Evolutionary conservation across 768 basidiomycete species (phyloP).

Genomic region (Mycena kentingensis): DNA sequence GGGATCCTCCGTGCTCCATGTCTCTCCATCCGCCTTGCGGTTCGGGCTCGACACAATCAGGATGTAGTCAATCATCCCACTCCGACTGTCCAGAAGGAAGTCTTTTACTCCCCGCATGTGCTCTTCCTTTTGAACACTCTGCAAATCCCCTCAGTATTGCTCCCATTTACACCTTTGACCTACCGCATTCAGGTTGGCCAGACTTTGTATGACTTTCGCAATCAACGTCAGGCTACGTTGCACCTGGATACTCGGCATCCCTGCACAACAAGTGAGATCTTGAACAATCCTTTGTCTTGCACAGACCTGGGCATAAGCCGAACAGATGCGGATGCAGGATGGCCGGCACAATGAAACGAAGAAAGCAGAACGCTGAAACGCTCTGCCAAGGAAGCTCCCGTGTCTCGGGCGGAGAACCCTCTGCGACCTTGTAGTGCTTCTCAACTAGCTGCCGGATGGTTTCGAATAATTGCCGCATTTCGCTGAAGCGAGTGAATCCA

Average conservation of each 20-base stretch:
- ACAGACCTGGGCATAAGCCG: conserved; percentile 70
- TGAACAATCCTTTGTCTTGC: neutral
- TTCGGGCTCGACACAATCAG: conserved; percentile 64
- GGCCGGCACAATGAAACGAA: conserved; percentile 88
- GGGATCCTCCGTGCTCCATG: conserved; percentile 30
- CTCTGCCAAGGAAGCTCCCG: conserved; percentile 73
- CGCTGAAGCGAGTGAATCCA: conserved; percentile 49
- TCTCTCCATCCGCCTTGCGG: conserved; percentile 11
- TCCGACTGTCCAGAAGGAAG: conserved; percentile 64
- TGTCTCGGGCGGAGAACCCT: conserved; percentile 43
- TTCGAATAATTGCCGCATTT: conserved; percentile 69
- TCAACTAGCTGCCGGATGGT: conserved; percentile 76
- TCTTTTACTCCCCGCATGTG: conserved; percentile 78
- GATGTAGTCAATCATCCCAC: conserved; percentile 81
- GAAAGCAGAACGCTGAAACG: conserved; percentile 87
- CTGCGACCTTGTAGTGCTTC: conserved; percentile 53
- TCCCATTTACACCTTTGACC: conserved; percentile 25
- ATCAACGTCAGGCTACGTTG: conserved; percentile 83
- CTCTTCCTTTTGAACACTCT: conserved; percentile 76
- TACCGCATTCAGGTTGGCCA: conserved; percentile 82
- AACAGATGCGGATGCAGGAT: conserved; percentile 88
- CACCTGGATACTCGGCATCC: conserved; percentile 64
- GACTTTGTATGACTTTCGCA: conserved; percentile 86
- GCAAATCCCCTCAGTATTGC: neutral
- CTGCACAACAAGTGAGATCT: conserved; percentile 38